A percentile compares a stretch with the other conserved stretches of the same genome.
These are phyloP conservation scores for Penicillium riverlandense DNA, from an alignment of 495 filamentous ascomycete species.

Conservation along the genomic window DNA sequence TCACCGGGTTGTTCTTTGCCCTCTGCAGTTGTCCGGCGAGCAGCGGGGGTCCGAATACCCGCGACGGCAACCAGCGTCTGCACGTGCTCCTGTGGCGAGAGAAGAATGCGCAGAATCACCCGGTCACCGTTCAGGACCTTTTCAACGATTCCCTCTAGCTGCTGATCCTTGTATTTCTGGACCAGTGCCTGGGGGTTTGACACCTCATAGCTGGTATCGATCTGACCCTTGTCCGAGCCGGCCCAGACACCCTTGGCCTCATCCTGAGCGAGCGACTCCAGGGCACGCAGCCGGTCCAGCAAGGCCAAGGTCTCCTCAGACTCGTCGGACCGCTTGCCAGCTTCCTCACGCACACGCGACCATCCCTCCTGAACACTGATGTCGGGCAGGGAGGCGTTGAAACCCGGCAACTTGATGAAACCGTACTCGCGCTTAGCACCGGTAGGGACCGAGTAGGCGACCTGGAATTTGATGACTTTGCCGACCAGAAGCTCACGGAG, in stretches of 20 bases:
- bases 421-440: constrained; percentile 83
- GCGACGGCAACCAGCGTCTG: constrained; percentile 84
- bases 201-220: constrained; percentile 74
- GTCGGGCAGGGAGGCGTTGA: constrained; percentile 70
- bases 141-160: constrained; percentile 76
- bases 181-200: constrained; percentile 64
- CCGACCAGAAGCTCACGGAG: constrained; percentile 77
- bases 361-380: constrained; percentile 77
- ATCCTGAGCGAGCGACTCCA: constrained; percentile 75
- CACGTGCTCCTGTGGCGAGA: constrained; percentile 69
- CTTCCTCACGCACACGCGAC: constrained; percentile 87
- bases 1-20: constrained; percentile 78
- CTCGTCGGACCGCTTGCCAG: constrained; percentile 75
- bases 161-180: constrained; percentile 68
- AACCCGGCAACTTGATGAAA: constrained; percentile 58
- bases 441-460: constrained; percentile 76
- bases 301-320: constrained; percentile 61
- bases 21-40: constrained; percentile 71
- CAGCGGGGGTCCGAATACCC: constrained; percentile 78
- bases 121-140: constrained; percentile 86
- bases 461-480: constrained; percentile 75
- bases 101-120: constrained; percentile 71
- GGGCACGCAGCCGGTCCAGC: constrained; percentile 64
- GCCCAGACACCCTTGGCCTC: constrained; percentile 76
- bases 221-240: constrained; percentile 45